Evolutionary conservation across 2,329 filamentous ascomycete genomes (phyloP).

Genomic region (Pseudopyrenochaeta lycopersici): DNA sequence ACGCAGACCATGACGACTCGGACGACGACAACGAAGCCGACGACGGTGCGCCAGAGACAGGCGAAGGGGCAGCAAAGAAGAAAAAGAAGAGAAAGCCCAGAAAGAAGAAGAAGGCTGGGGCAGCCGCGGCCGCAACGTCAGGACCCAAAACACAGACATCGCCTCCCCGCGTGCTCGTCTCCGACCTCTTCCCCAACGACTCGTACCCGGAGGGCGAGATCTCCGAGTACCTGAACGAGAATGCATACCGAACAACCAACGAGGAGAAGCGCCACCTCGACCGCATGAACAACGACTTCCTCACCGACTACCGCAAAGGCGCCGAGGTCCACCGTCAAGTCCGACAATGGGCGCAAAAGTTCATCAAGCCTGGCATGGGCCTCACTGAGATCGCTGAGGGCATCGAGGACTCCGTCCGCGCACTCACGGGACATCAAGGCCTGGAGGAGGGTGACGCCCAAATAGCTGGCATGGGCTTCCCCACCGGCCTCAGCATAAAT

Average conservation of each 20-base stretch:
- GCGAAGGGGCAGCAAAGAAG: constrained; percentile 67
- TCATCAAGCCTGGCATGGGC: constrained; percentile 81
- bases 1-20: constrained; percentile 63
- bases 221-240: constrained; percentile 79
- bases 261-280: constrained; percentile 87
- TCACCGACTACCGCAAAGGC: constrained; percentile 81
- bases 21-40: constrained; percentile 65
- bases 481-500: constrained; percentile 83
- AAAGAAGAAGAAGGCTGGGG: constrained; percentile 69
- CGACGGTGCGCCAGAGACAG: constrained; percentile 50
- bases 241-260: constrained; percentile 78
- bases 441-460: constrained; percentile 80
- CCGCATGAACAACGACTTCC: constrained; percentile 80
- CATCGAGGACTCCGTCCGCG: constrained; percentile 85
- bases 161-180: constrained; percentile 77
- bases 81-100: constrained; percentile 86
- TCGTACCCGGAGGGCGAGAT: constrained; percentile 81
- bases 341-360: constrained; percentile 81
- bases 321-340: constrained; percentile 92
- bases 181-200: constrained; percentile 76
- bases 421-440: constrained; percentile 78
- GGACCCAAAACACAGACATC: constrained; percentile 75
- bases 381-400: constrained; percentile 84
- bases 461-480: constrained; percentile 85
- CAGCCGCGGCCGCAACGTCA: constrained; percentile 48